Percentiles rank a stretch among this genome's conserved stretches.
These are phyloP conservation scores for Acacia confusa DNA, from an alignment of 306 rosid genomes.

Conservation along the genomic window DNA sequence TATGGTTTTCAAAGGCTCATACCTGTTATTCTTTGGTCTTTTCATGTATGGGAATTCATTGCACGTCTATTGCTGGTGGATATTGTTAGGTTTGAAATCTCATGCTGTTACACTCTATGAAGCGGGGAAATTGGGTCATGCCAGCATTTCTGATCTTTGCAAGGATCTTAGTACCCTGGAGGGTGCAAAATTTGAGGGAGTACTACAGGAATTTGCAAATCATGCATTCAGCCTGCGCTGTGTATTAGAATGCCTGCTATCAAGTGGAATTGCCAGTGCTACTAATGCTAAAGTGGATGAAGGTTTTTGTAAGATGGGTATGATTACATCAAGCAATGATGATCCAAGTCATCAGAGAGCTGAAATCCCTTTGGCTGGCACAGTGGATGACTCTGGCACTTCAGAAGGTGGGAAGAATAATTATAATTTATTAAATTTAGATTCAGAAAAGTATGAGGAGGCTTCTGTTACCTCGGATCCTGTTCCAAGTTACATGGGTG, in stretches of 20 bases:
- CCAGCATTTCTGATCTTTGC: conserved; percentile 89
- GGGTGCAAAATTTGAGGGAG: conserved; percentile 90
- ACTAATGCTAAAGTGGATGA: conserved; percentile 45
- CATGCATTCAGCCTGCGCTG: conserved; percentile 96
- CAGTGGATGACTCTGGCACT: conserved; percentile 32
- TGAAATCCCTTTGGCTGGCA: conserved; percentile 42
- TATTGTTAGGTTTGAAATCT: conserved; percentile 74
- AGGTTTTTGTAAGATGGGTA: conserved; percentile 39
- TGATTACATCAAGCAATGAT: conserved; percentile 47
- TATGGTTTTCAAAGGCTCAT: not conserved
- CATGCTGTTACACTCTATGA: conserved; percentile 98
- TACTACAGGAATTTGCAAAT: conserved; percentile 91
- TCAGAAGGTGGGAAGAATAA: conserved; percentile 35
- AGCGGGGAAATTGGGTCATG: conserved; percentile 93
- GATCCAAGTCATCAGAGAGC: conserved; percentile 44
- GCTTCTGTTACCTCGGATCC: conserved; percentile 45
- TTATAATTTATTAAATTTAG: conserved; percentile 39
- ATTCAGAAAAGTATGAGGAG: conserved; percentile 36
- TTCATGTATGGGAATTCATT: not conserved
- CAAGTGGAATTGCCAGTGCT: conserved; percentile 61
- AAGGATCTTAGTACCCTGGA: conserved; percentile 87
- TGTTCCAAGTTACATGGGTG: conserved; percentile 33
- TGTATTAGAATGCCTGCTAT: conserved; percentile 79
- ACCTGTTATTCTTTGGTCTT: not conserved
- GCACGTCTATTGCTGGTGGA: conserved; percentile 5